Evolutionary conservation across 1,139 yeast species (phyloP).

Genomic region (Debaryomyces sp.): DNA sequence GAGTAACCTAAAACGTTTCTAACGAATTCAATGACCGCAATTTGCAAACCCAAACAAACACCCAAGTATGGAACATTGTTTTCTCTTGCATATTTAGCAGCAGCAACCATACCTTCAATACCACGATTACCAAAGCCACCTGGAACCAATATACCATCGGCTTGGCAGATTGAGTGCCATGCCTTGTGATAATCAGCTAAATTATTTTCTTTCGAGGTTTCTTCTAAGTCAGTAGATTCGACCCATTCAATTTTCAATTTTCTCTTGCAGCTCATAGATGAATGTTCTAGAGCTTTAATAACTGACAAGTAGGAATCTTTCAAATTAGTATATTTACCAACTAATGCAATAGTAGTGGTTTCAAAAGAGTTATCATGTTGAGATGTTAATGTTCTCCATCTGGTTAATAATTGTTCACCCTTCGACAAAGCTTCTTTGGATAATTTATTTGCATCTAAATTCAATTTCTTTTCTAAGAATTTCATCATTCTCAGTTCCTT

Average conservation of each 20-base stretch:
- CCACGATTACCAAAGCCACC: conserved; percentile 99
- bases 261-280: conserved; percentile 87
- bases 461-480: conserved; percentile 70
- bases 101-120: conserved; percentile 96
- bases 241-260: conserved; percentile 92
- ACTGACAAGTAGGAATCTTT: conserved; percentile 96
- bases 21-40: conserved; percentile 93
- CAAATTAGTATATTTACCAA: conserved; percentile 94
- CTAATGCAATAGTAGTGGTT: conserved; percentile 90
- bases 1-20: conserved; percentile 74
- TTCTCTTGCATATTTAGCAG: conserved; percentile 97
- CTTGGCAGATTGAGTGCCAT: conserved; percentile 92
- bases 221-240: conserved; percentile 89
- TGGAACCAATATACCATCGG: conserved; percentile 96
- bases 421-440: conserved; percentile 55
- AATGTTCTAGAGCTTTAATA: conserved; percentile 92
- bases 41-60: conserved; percentile 95
- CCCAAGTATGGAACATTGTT: conserved; percentile 93
- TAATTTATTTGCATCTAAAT: conserved; percentile 54
- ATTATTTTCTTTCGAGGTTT: conserved; percentile 59
- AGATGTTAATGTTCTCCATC: conserved; percentile 81
- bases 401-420: conserved; percentile 70
- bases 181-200: conserved; percentile 89
- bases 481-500: conserved; percentile 85
- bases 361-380: conserved; percentile 82